A percentile compares a stretch with the other conserved stretches of the same genome.
Evolutionary conservation across 495 filamentous ascomycete genomes (phyloP).

Genomic region (Penicillium bovifimosum): DNA sequence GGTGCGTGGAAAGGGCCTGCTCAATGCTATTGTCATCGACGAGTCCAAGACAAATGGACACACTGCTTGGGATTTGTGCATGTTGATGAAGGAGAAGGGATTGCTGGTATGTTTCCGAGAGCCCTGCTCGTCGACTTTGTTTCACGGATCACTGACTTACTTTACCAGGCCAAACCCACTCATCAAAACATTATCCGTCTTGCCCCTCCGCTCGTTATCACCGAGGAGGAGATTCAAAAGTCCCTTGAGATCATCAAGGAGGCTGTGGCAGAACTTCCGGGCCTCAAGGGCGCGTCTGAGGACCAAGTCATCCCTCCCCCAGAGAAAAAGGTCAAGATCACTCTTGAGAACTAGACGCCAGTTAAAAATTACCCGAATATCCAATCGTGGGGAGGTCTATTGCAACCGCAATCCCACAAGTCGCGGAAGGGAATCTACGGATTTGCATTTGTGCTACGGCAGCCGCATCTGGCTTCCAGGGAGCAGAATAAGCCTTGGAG

Average conservation of each 20-base stretch:
- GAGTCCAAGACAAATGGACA: conserved; percentile 79
- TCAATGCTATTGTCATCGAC: conserved; percentile 97
- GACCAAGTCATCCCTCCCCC: conserved; percentile 42
- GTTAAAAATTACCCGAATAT: not conserved
- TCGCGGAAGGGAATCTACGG: not conserved
- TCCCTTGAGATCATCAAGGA: conserved; percentile 47
- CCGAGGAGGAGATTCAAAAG: conserved; percentile 47
- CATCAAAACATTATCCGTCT: conserved; percentile 88
- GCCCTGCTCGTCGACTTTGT: not conserved
- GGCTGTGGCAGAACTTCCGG: conserved; percentile 46
- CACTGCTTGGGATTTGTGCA: conserved; percentile 94
- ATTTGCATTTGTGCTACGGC: too few relatives aligned
- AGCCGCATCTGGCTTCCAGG: too few relatives aligned
- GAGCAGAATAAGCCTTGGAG: too few relatives aligned
- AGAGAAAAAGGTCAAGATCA: conserved; percentile 49
- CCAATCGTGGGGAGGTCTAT: not conserved
- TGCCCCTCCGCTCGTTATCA: conserved; percentile 53
- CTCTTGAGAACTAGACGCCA: conserved; percentile 41
- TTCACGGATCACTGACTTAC: conserved; percentile 23
- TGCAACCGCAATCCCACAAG: not conserved
- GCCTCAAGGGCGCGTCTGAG: conserved; percentile 41
- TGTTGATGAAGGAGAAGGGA: conserved; percentile 93
- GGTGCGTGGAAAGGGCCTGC: conserved; percentile 85
- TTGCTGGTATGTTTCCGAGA: conserved; percentile 60
- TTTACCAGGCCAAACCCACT: conserved; percentile 84